These are phyloP conservation scores for Saccharomyces eubayanus DNA, from an alignment of 805 yeast genomes.

Conservation along the genomic window DNA sequence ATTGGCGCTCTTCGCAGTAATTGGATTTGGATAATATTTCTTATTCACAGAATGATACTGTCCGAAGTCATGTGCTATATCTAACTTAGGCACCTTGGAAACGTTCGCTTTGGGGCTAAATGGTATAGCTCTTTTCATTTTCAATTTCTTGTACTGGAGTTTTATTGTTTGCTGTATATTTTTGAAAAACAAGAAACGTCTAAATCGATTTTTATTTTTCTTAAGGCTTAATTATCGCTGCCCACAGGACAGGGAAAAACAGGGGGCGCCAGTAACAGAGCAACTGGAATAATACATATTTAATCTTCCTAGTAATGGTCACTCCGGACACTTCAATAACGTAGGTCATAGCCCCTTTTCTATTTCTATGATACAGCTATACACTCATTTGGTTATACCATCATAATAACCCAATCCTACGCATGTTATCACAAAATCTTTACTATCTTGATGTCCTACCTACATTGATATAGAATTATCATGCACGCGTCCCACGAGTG, in stretches of 20 bases:
- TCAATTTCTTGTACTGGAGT: not conserved
- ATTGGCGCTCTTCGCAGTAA: constrained; percentile 13
- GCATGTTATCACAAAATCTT: too few species aligned
- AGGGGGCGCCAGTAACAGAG: not conserved
- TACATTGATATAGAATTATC: too few species aligned
- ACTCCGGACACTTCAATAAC: too few species aligned
- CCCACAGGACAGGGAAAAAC: not conserved
- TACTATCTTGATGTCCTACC: too few species aligned
- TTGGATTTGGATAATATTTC: constrained; percentile 13
- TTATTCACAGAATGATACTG: constrained; percentile 11
- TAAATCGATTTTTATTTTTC: not conserved
- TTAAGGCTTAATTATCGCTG: not conserved
- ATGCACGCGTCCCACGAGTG: too few species aligned
- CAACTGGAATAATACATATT: too few species aligned
- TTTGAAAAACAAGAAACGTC: not conserved
- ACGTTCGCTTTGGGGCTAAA: not conserved
- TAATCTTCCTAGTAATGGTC: too few species aligned
- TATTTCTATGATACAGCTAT: too few species aligned
- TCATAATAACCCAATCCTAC: too few species aligned
- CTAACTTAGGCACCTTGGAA: not conserved
- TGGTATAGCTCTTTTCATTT: not conserved
- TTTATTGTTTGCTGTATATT: not conserved
- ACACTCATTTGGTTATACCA: too few species aligned
- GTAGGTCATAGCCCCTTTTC: too few species aligned
- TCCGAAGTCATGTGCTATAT: constrained; percentile 6